Percentiles rank a stretch among this genome's conserved stretches.
Conservation (phyloP, 257 asterid species). For the Knoxia roxburghii region DNA sequence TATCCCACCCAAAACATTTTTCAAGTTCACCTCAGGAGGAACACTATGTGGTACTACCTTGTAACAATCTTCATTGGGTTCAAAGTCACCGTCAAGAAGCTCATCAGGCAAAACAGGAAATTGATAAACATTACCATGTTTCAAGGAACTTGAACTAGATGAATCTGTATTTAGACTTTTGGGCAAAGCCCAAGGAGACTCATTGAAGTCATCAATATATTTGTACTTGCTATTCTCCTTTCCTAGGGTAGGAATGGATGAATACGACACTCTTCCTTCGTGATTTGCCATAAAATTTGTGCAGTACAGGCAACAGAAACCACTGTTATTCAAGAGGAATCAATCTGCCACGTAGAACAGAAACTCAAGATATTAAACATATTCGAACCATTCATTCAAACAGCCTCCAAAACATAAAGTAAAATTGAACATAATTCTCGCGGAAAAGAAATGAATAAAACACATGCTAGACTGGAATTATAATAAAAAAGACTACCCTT, state of each 20-base stretch:
- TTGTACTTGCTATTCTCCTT: conserved; percentile 27
- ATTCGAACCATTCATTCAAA: not conserved
- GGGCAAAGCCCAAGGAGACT: conserved; percentile 26
- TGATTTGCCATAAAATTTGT: conserved; percentile 27
- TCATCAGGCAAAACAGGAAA: conserved; percentile 45
- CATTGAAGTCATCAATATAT: conserved; percentile 33
- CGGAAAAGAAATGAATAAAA: not conserved
- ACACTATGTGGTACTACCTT: conserved; percentile 32
- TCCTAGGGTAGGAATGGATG: conserved; percentile 27
- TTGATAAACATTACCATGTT: conserved; percentile 43
- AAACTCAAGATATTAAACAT: not conserved
- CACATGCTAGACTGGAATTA: not conserved
- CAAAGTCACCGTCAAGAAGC: conserved; percentile 49
- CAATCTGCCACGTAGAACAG: conserved; percentile 14
- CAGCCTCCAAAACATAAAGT: not conserved
- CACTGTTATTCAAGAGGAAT: conserved; percentile 9
- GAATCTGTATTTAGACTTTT: conserved; percentile 13
- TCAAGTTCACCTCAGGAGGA: conserved; percentile 85
- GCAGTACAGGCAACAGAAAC: conserved; percentile 8
- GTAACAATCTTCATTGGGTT: conserved; percentile 52
- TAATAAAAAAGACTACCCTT: not conserved
- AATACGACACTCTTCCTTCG: conserved; percentile 30
- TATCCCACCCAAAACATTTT: conserved; percentile 73
- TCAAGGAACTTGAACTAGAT: conserved; percentile 17
- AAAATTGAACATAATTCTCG: not conserved